phyloP scores from a whole-genome alignment of 1,139 yeast species.

The Ogataea hybrid region DNA sequence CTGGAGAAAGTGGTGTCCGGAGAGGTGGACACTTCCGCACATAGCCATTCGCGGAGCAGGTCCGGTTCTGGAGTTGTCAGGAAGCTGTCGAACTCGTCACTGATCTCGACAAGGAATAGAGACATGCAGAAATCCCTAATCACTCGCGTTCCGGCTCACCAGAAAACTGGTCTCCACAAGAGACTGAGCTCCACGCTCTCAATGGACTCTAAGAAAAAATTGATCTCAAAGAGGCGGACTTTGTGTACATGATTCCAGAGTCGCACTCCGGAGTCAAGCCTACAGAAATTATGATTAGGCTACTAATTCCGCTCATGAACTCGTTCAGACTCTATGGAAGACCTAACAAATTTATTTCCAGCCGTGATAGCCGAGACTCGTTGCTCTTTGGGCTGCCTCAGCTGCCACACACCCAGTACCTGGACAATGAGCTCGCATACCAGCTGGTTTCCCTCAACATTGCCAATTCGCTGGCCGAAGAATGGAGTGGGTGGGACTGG shows the following conservation, averaged over 20 bases:
- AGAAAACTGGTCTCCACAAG: slow-evolving; percentile 17
- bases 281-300: slow-evolving; percentile 56
- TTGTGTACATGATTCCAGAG: slow-evolving; percentile 48
- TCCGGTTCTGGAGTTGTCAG: slow-evolving; percentile 21
- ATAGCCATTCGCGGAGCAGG: slow-evolving; percentile 19
- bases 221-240: slow-evolving; percentile 39
- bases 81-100: slow-evolving; percentile 24
- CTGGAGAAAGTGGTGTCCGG: slow-evolving; percentile 23
- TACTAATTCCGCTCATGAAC: slow-evolving; percentile 52
- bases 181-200: slow-evolving; percentile 29
- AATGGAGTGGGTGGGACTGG: slow-evolving; percentile 45
- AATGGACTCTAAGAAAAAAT: slow-evolving; percentile 29
- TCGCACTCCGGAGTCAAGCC: slow-evolving; percentile 55
- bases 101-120: slow-evolving; percentile 14
- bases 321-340: slow-evolving; percentile 55
- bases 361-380: slow-evolving; percentile 44
- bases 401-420: slow-evolving; percentile 51
- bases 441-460: slow-evolving; percentile 37
- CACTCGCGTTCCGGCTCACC: slow-evolving; percentile 24
- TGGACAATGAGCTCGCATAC: slow-evolving; percentile 41
- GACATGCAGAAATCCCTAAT: slow-evolving; percentile 12
- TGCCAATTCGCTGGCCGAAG: slow-evolving; percentile 33
- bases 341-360: slow-evolving; percentile 48
- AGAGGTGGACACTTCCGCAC: slow-evolving; percentile 16
- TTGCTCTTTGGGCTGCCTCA: slow-evolving; percentile 56